phyloP scores from a whole-genome alignment of 345 rosid genomes.

The Dimocarpus longan region DNA sequence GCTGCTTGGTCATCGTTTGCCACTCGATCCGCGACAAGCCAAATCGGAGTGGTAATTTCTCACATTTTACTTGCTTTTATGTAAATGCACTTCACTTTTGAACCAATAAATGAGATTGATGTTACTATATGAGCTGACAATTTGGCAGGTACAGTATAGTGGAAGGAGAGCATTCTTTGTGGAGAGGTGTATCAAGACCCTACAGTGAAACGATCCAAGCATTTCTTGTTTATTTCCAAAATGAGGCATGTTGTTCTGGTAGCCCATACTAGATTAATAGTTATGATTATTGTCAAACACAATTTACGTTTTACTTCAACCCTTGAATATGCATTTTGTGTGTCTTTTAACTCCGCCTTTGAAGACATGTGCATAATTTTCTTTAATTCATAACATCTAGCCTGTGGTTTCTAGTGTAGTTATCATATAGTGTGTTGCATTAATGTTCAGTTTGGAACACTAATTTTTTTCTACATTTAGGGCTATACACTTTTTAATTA shows the following conservation, averaged over 20 bases:
- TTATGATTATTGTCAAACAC: not conserved
- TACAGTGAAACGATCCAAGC: conserved; percentile 93
- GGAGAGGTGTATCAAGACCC: conserved; percentile 88
- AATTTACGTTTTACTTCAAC: not conserved
- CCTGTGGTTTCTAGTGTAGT: not conserved
- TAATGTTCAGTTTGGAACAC: not conserved
- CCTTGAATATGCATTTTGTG: not conserved
- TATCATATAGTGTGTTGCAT: not conserved
- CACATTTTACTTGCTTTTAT: not conserved
- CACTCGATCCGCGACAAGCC: conserved; percentile 57
- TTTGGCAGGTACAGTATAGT: conserved; percentile 81
- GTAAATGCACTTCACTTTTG: not conserved
- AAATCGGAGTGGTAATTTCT: conserved; percentile 80
- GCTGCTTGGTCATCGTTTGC: conserved; percentile 89
- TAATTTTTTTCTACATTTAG: not conserved
- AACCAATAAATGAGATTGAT: not conserved
- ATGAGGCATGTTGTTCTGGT: conserved; percentile 54
- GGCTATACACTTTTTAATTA: not conserved
- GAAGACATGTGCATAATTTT: not conserved
- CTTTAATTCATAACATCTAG: not conserved
- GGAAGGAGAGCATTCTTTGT: conserved; percentile 72
- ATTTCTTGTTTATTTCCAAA: conserved; percentile 88
- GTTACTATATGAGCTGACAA: conserved; percentile 27
- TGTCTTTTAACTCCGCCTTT: not conserved
- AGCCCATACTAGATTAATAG: not conserved